Percentiles rank a stretch among this genome's conserved stretches.
Conservation (phyloP, 805 yeast species). For the Blastobotrys parvus region DNA sequence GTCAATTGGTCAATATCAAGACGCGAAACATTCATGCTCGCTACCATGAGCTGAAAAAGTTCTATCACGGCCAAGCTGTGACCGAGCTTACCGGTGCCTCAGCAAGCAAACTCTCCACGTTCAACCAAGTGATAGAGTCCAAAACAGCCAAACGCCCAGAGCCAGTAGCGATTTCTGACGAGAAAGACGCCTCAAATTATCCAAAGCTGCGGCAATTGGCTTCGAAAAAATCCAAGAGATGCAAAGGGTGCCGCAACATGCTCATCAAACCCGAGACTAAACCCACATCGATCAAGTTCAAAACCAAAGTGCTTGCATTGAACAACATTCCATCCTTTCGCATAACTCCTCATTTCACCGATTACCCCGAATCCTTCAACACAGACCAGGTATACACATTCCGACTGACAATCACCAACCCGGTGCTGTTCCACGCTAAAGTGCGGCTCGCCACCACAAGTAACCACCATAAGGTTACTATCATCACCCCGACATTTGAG, state of each 20-base stretch:
- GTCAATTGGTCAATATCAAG: not conserved
- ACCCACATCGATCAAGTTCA: conserved; percentile 18
- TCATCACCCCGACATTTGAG: conserved; percentile 12
- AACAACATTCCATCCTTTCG: conserved; percentile 19
- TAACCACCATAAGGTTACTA: conserved; percentile 13
- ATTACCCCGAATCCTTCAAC: conserved; percentile 1
- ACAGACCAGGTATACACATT: conserved; percentile 4
- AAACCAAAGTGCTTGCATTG: conserved; percentile 20
- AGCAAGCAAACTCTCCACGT: not conserved
- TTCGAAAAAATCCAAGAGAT: conserved; percentile 22
- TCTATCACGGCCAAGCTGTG: not conserved
- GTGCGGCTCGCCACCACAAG: conserved; percentile 13
- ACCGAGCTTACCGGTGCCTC: conserved; percentile 1
- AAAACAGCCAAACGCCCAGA: conserved; percentile 1
- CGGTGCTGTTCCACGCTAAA: conserved; percentile 9
- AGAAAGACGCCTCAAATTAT: conserved; percentile 1
- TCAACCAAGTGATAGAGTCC: conserved; percentile 4
- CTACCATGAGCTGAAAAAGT: not conserved
- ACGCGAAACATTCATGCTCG: not conserved
- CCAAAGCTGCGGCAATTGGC: conserved; percentile 24
- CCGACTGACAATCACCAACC: conserved; percentile 18
- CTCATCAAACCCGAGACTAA: conserved; percentile 27
- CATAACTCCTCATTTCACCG: not conserved
- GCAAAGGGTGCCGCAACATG: conserved; percentile 27
- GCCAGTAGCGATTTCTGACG: conserved; percentile 4